phyloP scores from a whole-genome alignment of 2,329 filamentous ascomycete genomes.

The Colletotrichum truncatum region DNA sequence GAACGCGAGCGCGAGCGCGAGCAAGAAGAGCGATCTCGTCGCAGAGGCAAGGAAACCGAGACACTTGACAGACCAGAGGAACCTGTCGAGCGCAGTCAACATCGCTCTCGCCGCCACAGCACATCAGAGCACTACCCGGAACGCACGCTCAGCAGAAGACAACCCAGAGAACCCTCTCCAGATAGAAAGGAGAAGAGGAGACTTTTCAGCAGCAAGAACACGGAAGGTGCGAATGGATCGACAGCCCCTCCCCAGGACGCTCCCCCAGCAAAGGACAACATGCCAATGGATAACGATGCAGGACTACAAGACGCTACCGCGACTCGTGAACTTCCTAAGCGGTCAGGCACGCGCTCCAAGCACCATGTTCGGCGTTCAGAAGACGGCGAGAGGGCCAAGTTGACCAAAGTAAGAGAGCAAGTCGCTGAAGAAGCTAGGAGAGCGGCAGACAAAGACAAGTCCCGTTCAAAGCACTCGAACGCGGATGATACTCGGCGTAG shows the following conservation, averaged over 20 bases:
- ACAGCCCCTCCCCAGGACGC: conserved; percentile 31
- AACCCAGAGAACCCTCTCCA: conserved; percentile 34
- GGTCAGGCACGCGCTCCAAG: conserved; percentile 41
- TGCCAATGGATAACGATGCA: conserved; percentile 28
- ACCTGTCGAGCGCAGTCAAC: conserved; percentile 40
- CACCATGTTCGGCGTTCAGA: conserved; percentile 37
- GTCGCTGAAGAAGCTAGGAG: conserved; percentile 25
- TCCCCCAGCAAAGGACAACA: conserved; percentile 32
- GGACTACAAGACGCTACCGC: conserved; percentile 36
- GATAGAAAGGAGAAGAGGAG: conserved; percentile 43
- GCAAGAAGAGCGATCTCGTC: conserved; percentile 25
- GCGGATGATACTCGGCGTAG: conserved; percentile 38
- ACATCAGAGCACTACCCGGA: conserved; percentile 43
- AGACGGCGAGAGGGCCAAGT: conserved; percentile 37
- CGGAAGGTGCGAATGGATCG: conserved; percentile 42
- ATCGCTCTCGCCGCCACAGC: conserved; percentile 51
- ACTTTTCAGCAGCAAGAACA: conserved; percentile 52
- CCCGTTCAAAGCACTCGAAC: conserved; percentile 37
- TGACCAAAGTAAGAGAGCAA: conserved; percentile 36
- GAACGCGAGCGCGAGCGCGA: conserved; percentile 5
- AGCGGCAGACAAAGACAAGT: conserved; percentile 37
- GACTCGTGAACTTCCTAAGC: conserved; percentile 40
- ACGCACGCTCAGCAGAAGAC: conserved; percentile 36
- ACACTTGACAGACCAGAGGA: conserved; percentile 20
- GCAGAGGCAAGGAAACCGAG: conserved; percentile 46